Evolutionary conservation across 2,329 filamentous ascomycete genomes (phyloP).

Genomic region (Bipolaris oryzae): DNA sequence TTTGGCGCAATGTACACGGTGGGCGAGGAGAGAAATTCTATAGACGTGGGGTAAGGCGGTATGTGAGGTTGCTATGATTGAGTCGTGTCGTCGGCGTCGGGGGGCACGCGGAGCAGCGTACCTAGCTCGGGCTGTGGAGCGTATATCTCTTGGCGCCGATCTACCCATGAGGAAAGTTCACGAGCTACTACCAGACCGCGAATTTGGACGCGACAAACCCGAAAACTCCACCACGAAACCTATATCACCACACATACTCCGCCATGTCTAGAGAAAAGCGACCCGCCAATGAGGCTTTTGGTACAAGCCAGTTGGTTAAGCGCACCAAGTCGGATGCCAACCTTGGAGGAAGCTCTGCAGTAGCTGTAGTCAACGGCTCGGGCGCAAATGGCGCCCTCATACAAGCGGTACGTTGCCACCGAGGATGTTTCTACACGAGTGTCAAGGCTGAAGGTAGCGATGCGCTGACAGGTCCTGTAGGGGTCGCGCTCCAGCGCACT

Average conservation of each 20-base stretch:
- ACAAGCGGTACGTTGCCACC: constrained; percentile 65
- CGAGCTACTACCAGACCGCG: constrained; percentile 14
- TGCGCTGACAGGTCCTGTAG: constrained; percentile 57
- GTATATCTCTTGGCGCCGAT: constrained; percentile 20
- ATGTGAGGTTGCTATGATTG: constrained; percentile 12
- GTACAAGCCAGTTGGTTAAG: constrained; percentile 83
- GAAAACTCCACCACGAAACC: neutral
- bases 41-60: neutral
- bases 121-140: constrained; percentile 18
- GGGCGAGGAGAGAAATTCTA: neutral
- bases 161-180: constrained; percentile 27
- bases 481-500: constrained; percentile 79
- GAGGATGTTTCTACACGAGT: constrained; percentile 43
- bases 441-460: constrained; percentile 37
- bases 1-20: neutral
- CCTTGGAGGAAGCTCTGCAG: constrained; percentile 58
- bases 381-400: constrained; percentile 67
- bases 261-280: constrained; percentile 90
- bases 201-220: constrained; percentile 9
- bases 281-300: constrained; percentile 82
- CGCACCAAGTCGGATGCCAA: constrained; percentile 76
- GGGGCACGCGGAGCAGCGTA: constrained; percentile 18
- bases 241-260: constrained; percentile 4
- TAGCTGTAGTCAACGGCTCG: constrained; percentile 63
- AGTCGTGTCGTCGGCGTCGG: constrained; percentile 23